These are phyloP conservation scores for Stemphylium lycopersici DNA, from an alignment of 2,329 filamentous ascomycete species.

Conservation along the genomic window DNA sequence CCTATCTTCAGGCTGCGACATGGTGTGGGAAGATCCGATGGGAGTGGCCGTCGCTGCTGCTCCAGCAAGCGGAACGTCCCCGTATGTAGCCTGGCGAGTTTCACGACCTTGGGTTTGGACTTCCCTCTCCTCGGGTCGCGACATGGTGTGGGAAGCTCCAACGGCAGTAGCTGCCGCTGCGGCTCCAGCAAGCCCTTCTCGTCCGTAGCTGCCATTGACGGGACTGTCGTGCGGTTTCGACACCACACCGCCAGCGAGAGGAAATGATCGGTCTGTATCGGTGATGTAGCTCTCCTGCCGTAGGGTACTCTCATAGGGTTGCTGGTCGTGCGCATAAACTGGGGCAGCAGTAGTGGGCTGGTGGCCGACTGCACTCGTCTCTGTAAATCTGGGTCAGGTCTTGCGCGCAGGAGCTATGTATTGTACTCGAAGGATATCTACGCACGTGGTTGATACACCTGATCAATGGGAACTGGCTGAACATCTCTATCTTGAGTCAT, in stretches of 20 bases:
- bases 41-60: conserved; percentile 32
- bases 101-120: conserved; percentile 3
- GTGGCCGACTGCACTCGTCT: conserved; percentile 1
- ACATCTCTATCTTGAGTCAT: conserved; percentile 5
- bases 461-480: conserved; percentile 9
- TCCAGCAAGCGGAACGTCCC: conserved; percentile 27
- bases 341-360: conserved; percentile 3
- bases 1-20: conserved; percentile 9
- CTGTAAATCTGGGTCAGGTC: conserved; percentile 15
- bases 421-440: conserved; percentile 14
- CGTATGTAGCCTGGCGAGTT: conserved; percentile 7
- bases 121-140: conserved; percentile 11
- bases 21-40: conserved; percentile 30
- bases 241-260: conserved; percentile 43
- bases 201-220: conserved; percentile 23
- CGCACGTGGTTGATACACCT: conserved; percentile 25
- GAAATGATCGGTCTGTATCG: conserved; percentile 43
- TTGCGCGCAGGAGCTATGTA: background rate
- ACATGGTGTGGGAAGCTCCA: conserved; percentile 26
- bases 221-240: conserved; percentile 19
- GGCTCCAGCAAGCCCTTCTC: conserved; percentile 39
- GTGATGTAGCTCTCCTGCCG: conserved; percentile 24
- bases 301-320: conserved; percentile 16
- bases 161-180: conserved; percentile 30
- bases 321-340: background rate